These are phyloP conservation scores for Kwoniella europaea DNA, from an alignment of 768 basidiomycete genomes.

Conservation along the genomic window DNA sequence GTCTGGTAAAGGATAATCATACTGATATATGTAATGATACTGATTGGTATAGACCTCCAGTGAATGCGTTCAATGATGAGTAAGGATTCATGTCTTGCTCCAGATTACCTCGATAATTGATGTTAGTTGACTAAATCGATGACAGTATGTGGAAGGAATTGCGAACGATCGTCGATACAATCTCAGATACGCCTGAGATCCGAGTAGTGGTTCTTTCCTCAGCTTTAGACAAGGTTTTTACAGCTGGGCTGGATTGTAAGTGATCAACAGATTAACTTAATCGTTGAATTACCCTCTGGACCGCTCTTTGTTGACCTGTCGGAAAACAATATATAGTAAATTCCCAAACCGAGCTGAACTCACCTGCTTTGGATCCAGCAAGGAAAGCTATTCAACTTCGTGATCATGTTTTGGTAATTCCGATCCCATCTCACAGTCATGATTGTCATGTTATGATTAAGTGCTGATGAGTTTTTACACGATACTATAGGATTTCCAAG, in stretches of 20 bases:
- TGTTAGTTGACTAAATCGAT: neutral
- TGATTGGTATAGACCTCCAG: constrained; percentile 40
- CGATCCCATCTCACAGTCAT: neutral
- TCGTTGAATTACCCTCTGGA: too few relatives aligned
- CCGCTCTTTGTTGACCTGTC: too few relatives aligned
- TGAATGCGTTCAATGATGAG: constrained; percentile 57
- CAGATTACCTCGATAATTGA: neutral
- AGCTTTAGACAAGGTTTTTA: constrained; percentile 72
- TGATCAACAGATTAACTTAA: neutral
- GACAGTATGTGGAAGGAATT: constrained; percentile 76
- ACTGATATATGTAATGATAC: neutral
- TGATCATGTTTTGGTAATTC: constrained; percentile 60
- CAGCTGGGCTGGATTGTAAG: constrained; percentile 81
- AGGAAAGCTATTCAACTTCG: constrained; percentile 47
- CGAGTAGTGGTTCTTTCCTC: constrained; percentile 77
- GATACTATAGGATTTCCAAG: constrained; percentile 66
- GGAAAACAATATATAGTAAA: constrained; percentile 20
- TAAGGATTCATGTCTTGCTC: constrained; percentile 17
- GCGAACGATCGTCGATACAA: constrained; percentile 66
- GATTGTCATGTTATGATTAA: too few relatives aligned
- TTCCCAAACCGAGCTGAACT: constrained; percentile 23
- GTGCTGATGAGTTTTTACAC: too few relatives aligned
- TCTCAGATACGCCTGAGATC: constrained; percentile 66
- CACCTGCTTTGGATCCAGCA: constrained; percentile 40
- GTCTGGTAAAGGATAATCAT: too few relatives aligned